Conservation (phyloP, 2,329 filamentous ascomycete species). For the Hypoxylon sp. region DNA sequence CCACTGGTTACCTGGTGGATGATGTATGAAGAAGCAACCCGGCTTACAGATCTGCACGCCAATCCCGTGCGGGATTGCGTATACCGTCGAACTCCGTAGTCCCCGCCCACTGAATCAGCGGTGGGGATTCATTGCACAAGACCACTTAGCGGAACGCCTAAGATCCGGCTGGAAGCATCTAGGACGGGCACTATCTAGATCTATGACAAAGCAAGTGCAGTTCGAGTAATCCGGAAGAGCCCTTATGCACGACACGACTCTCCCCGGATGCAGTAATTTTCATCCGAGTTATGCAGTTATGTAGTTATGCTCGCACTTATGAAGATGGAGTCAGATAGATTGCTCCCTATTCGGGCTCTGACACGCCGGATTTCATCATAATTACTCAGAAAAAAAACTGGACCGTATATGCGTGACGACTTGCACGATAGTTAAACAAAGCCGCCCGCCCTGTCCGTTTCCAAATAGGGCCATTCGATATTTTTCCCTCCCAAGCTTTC, state of each 20-base stretch:
- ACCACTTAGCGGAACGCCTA: background rate
- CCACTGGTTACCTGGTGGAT: background rate
- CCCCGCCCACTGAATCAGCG: slow-evolving; percentile 7
- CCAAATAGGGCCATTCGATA: background rate
- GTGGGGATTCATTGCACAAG: slow-evolving; percentile 4
- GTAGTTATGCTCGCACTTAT: background rate
- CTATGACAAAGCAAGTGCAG: background rate
- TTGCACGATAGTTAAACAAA: slow-evolving; percentile 6
- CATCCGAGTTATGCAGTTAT: background rate
- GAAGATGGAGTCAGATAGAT: background rate
- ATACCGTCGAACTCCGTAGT: background rate
- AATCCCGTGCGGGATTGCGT: background rate
- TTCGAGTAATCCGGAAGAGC: background rate
- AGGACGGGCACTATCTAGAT: background rate
- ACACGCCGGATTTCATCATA: slow-evolving; percentile 5
- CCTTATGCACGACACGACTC: background rate
- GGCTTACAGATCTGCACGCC: background rate
- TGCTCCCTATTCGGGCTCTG: background rate
- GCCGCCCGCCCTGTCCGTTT: background rate
- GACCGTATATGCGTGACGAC: background rate
- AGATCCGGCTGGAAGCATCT: slow-evolving; percentile 1
- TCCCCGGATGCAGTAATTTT: background rate
- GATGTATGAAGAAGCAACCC: background rate
- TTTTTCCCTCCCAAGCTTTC: background rate
- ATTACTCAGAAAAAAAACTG: slow-evolving; percentile 6